phyloP scores from a whole-genome alignment of 164 flowering plant genomes.

The Echeveria elegans region DNA sequence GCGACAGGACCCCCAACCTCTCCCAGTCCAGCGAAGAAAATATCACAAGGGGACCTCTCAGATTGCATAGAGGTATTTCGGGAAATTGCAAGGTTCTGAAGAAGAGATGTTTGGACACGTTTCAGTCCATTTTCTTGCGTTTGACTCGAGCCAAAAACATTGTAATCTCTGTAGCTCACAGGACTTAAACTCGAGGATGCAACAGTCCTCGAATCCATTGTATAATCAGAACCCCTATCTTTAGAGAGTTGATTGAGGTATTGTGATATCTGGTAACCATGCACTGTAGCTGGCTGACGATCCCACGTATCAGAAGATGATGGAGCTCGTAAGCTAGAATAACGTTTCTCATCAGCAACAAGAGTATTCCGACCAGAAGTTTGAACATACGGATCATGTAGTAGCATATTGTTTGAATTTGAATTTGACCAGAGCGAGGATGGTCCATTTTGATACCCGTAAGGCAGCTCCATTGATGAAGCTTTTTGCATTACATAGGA shows the following conservation, averaged over 20 bases:
- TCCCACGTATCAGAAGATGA: too few species aligned
- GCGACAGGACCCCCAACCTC: too few species aligned
- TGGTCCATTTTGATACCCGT: too few species aligned
- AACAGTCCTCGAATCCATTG: background rate
- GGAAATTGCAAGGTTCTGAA: constrained; percentile 38
- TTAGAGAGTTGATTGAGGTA: constrained; percentile 36
- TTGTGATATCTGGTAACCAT: too few species aligned
- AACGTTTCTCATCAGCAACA: too few species aligned
- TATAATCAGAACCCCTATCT: too few species aligned
- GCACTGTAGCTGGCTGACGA: too few species aligned
- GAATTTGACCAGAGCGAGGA: too few species aligned
- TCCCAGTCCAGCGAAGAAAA: constrained; percentile 27
- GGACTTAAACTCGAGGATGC: constrained; percentile 24
- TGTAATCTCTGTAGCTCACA: constrained; percentile 36
- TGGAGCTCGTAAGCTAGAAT: too few species aligned
- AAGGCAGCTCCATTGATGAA: too few species aligned
- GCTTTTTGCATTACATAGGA: constrained; percentile 41
- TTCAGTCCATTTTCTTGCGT: constrained; percentile 39
- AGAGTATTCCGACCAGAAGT: constrained; percentile 26
- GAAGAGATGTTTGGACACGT: too few species aligned
- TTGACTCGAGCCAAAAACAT: constrained; percentile 32
- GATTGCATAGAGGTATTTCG: constrained; percentile 38
- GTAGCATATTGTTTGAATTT: too few species aligned
- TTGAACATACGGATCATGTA: constrained; percentile 45
- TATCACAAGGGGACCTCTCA: constrained; percentile 37